Conservation (phyloP, 768 basidiomycete species). For the Floccularia luteovirens region DNA sequence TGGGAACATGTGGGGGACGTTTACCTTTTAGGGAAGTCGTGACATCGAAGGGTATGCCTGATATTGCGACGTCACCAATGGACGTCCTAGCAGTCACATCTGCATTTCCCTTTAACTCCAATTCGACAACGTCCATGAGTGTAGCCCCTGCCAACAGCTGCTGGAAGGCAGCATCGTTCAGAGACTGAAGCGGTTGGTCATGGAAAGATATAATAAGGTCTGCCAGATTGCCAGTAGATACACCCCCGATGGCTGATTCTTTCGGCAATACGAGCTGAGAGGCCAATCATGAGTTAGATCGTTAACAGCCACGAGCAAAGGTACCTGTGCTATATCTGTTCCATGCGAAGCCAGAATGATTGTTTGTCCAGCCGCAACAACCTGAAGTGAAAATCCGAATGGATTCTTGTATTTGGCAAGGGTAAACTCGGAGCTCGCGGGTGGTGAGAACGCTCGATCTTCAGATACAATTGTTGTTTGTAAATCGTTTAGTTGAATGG, state of each 20-base stretch:
- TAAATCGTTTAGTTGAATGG: constrained; percentile 53
- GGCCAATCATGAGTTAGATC: background rate
- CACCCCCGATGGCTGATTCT: constrained; percentile 42
- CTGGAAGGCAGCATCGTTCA: constrained; percentile 46
- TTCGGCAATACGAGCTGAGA: constrained; percentile 44
- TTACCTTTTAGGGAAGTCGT: constrained; percentile 45
- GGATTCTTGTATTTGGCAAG: constrained; percentile 62
- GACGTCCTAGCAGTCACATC: constrained; percentile 53
- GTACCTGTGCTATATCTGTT: constrained; percentile 44
- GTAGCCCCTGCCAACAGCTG: constrained; percentile 55
- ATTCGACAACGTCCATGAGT: constrained; percentile 30
- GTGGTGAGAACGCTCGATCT: constrained; percentile 50
- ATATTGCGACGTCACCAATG: constrained; percentile 61
- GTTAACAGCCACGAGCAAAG: constrained; percentile 4
- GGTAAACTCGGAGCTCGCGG: constrained; percentile 48
- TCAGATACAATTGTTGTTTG: constrained; percentile 41
- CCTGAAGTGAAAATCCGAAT: constrained; percentile 69
- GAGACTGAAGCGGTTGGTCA: constrained; percentile 45
- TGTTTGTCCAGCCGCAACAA: constrained; percentile 45
- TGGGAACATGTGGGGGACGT: constrained; percentile 2
- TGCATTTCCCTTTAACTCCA: constrained; percentile 48
- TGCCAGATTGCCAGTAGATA: constrained; percentile 65
- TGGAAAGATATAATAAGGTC: constrained; percentile 51
- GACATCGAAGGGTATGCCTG: constrained; percentile 57
- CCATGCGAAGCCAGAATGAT: constrained; percentile 44